These are phyloP conservation scores for Bacidia gigantensis DNA, from an alignment of 495 filamentous ascomycete species.

Conservation along the genomic window DNA sequence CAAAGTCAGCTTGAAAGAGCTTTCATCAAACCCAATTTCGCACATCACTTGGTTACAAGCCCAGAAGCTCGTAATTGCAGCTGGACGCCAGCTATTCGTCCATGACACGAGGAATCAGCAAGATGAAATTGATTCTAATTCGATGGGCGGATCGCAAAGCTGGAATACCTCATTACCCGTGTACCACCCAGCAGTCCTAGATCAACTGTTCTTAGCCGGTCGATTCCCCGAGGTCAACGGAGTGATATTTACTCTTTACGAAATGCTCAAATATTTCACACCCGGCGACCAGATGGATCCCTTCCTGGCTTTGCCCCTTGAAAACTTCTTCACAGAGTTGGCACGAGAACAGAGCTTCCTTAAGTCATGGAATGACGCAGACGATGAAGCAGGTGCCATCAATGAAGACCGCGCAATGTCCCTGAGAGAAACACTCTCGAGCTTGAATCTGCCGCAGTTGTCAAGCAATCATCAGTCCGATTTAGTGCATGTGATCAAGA, in stretches of 20 bases:
- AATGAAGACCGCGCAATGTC: conserved; percentile 56
- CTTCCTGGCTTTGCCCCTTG: conserved; percentile 56
- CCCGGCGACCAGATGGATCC: conserved; percentile 74
- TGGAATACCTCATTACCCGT: conserved; percentile 81
- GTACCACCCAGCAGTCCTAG: conserved; percentile 86
- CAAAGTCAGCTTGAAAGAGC: conserved; percentile 65
- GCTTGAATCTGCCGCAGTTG: conserved; percentile 63
- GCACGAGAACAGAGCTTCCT: conserved; percentile 29
- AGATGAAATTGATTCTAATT: conserved; percentile 42
- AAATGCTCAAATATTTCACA: conserved; percentile 66
- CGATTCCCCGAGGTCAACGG: conserved; percentile 60
- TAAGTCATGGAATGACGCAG: conserved; percentile 37
- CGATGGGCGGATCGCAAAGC: conserved; percentile 68
- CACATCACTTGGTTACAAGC: conserved; percentile 82
- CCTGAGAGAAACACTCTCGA: conserved; percentile 67
- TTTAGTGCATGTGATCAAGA: conserved; percentile 76
- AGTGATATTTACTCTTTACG: conserved; percentile 60
- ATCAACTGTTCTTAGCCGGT: conserved; percentile 74
- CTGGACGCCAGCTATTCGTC: conserved; percentile 87
- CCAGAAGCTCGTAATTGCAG: conserved; percentile 72
- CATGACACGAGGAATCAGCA: conserved; percentile 57
- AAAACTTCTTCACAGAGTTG: conserved; percentile 52
- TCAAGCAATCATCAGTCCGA: conserved; percentile 83
- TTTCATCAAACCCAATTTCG: conserved; percentile 84
- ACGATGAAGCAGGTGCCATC: conserved; percentile 48